Base-by-base conservation (phyloP, 192 early-diverging fungal genomes). In the Gaertneriomyces sp. region DNA sequence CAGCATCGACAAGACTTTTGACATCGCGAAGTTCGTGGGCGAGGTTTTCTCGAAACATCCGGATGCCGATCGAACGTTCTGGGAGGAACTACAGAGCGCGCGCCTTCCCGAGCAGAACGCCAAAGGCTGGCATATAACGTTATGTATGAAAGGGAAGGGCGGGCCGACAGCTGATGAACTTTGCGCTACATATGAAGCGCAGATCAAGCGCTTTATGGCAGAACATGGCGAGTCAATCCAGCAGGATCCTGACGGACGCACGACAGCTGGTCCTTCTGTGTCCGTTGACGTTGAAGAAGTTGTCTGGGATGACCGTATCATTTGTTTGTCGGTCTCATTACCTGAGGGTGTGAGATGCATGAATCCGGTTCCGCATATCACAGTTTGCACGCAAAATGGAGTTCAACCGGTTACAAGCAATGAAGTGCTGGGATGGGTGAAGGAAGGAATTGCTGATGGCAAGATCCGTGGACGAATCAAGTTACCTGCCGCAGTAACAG, bases 321-420 rank as follows among this genome's bases (percentile, higher is more conserved):
- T 78, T 56, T 63, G 57, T 7, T 49, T 58, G 6, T 62, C 75
- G 6, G 38, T 53, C n/a, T 16, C 17, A n/a, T 16, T 64, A 6
- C 45, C 52, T 41, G 49, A 47, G 6, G 65, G 7, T 1, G 45
- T 75, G 9, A 4, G 39, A 16, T 25, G 56, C 56, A 45, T 33
- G 2, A 73, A 78, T 58, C 38, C 45, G 4, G 19, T 71, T n/a
- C 69, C 72, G 45, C 76, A 78, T 47, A 60, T 74, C 4, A 78
- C 76, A 16, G 42, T 75, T 38, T 68, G 62, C 5, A 72, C 73
- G 4, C 45, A 39, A n/a, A 53, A 64, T 16, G 57, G 58, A 3
- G 59, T 68, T 41, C 71, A 75, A 57, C 54, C 72, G n/a, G 14
- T 65, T 17, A 54, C 56, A 4, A 76, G 76, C 43, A 73, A 73